These are phyloP conservation scores for Farysia itapuensis DNA, from an alignment of 1,284 basidiomycete genomes.

Conservation along the genomic window DNA sequence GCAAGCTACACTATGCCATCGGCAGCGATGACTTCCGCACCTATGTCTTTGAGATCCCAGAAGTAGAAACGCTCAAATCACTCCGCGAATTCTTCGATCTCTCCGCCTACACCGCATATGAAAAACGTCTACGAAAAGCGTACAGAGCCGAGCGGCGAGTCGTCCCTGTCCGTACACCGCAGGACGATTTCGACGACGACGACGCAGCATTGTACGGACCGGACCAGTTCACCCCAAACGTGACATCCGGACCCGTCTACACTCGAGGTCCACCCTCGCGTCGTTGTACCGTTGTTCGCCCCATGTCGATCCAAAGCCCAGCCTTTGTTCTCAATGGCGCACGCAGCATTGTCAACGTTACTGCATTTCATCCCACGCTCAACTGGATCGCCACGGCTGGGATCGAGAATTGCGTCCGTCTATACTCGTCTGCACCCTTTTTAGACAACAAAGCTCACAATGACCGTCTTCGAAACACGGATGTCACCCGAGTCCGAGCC, in stretches of 20 bases:
- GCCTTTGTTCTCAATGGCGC: neutral
- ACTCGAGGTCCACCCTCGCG: neutral
- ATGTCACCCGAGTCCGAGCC: no score
- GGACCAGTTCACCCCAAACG: no score
- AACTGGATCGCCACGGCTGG: neutral
- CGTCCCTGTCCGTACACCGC: neutral
- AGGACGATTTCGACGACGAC: neutral
- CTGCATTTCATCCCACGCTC: neutral
- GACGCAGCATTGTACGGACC: no score
- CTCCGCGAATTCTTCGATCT: conserved; percentile 13
- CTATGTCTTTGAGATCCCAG: conserved; percentile 20
- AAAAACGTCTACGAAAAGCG: neutral
- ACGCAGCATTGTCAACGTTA: neutral
- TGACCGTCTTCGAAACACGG: no score
- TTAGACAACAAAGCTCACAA: no score
- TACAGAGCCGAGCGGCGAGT: no score
- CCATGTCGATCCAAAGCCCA: neutral
- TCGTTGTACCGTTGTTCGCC: neutral
- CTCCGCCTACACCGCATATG: conserved; percentile 1
- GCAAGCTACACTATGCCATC: conserved; percentile 16
- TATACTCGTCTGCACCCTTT: neutral
- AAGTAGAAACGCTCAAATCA: conserved; percentile 3
- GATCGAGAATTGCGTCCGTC: neutral
- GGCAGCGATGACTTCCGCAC: conserved; percentile 32
- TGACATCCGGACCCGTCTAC: neutral